Evolutionary conservation across 2,329 filamentous ascomycete genomes (phyloP), one percentile per base, ranked within the genome.

Genomic region (Juglanconis juglandina): DNA sequence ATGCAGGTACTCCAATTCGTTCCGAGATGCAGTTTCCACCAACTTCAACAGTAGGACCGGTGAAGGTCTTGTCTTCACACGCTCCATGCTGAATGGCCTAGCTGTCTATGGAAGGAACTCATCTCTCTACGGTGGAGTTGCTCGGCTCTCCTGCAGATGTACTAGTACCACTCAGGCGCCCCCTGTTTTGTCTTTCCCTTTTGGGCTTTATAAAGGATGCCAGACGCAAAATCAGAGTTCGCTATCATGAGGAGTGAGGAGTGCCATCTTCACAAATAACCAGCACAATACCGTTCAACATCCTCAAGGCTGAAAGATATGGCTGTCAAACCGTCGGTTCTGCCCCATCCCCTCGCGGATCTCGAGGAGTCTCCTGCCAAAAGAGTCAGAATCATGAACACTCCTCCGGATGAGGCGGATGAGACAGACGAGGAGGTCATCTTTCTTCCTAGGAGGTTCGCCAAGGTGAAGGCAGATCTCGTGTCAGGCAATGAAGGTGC

Each of bases 361-460:
- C 47, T 47, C 17, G 47, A 42, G 33, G 49, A 53, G 41, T 35
- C 35, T 35, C 41, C 50, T 41, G 5, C 56, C 9, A 58, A 59
- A 32, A 58, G 33, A 44, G 34, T 24, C 17, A 55, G 58, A 10
- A 54, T 17, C 46, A 55, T 60, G 48, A 62, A 58, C 50, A 60
- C 60, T 17, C 59, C 62, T 6, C 59, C 58, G 13, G 42, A 44
- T 34, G 56, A 41, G 13, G 33, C 32, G 33, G 42, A 62, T 17
- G 63, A 32, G 13, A 5, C 24, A 48, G 6, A 48, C 32, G 46
- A 48, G 17, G 13, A 66, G 14, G 66, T 73, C 34, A 66, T 71
- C 14, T 72, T 73, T 50, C 70, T 80, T 2, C 75, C 77, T 13
- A 60, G 67, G 50, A 73, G 76, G 3, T 79, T 79, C 56, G 73